Percentiles rank a stretch among this genome's conserved stretches.
phyloP scores from a whole-genome alignment of 2,329 filamentous ascomycete species.

The Didymella pomorum region DNA sequence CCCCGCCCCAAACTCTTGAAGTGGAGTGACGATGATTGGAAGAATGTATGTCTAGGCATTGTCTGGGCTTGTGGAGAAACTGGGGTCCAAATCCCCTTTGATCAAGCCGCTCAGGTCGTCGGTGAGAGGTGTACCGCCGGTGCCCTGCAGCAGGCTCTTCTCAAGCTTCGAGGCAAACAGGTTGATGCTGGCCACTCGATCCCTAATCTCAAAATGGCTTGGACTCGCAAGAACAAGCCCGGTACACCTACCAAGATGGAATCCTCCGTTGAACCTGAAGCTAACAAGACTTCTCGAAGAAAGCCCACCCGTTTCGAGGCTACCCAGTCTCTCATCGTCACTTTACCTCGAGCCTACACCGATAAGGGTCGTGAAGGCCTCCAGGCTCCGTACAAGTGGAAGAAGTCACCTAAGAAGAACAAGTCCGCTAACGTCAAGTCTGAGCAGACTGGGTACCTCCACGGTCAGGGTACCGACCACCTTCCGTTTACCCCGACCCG shows the following conservation, averaged over 20 bases:
- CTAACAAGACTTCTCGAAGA: slow-evolving; percentile 15
- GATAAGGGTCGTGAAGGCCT: slow-evolving; percentile 9
- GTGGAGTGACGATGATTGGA: slow-evolving; percentile 44
- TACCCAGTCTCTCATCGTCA: slow-evolving; percentile 23
- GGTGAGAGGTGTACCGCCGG: slow-evolving; percentile 33
- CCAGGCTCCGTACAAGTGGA: slow-evolving; percentile 15
- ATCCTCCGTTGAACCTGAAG: slow-evolving; percentile 9
- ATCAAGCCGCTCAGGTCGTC: slow-evolving; percentile 39
- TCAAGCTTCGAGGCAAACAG: slow-evolving; percentile 40
- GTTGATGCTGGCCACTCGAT: slow-evolving; percentile 33
- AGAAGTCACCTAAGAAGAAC: slow-evolving; percentile 3
- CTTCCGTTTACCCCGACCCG: not conserved
- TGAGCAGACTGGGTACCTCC: too few relatives aligned
- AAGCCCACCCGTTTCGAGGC: slow-evolving; percentile 18
- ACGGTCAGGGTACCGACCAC: not conserved
- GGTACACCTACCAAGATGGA: slow-evolving; percentile 15
- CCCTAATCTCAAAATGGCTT: slow-evolving; percentile 35
- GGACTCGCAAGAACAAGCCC: slow-evolving; percentile 30
- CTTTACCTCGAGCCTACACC: slow-evolving; percentile 3
- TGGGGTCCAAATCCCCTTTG: slow-evolving; percentile 42
- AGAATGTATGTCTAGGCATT: slow-evolving; percentile 38
- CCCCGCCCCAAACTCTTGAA: slow-evolving; percentile 41
- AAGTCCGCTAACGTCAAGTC: slow-evolving; percentile 2
- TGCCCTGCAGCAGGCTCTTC: slow-evolving; percentile 46
- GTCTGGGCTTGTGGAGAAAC: slow-evolving; percentile 44